Evolutionary conservation across 1,139 yeast species (phyloP).

Genomic region (Pichia sp.): DNA sequence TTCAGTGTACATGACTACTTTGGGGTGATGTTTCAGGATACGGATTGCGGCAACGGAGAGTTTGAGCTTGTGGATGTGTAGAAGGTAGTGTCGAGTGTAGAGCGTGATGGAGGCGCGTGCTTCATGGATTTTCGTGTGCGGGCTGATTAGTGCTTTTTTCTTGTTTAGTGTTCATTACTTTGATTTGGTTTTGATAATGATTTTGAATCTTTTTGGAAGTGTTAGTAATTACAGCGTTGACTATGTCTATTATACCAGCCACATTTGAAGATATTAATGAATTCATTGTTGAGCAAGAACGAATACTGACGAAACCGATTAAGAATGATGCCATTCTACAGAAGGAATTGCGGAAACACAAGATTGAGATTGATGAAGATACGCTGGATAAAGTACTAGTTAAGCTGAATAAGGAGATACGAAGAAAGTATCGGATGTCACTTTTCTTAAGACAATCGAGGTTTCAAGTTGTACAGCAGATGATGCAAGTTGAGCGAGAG

Average conservation of each 20-base stretch:
- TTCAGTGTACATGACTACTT: too few species aligned
- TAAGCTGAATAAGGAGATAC: constrained; percentile 14
- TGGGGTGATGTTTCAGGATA: too few species aligned
- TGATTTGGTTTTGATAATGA: too few species aligned
- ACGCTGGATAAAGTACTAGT: constrained; percentile 15
- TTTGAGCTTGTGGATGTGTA: too few species aligned
- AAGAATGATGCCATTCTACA: constrained; percentile 12
- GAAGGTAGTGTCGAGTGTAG: too few species aligned
- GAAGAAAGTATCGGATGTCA: constrained; percentile 16
- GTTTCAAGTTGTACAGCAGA: constrained; percentile 22
- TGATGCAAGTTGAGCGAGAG: constrained; percentile 19
- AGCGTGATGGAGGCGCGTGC: too few species aligned
- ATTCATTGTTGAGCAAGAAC: constrained; percentile 20
- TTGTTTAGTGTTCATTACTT: too few species aligned
- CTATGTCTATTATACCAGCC: constrained; percentile 10
- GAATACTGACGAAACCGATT: constrained; percentile 15
- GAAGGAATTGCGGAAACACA: constrained; percentile 4
- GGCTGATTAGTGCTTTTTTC: too few species aligned
- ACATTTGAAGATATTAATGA: constrained; percentile 20
- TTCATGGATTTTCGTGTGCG: too few species aligned
- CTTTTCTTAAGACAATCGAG: constrained; percentile 23
- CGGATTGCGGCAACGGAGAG: too few species aligned
- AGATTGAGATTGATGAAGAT: constrained; percentile 8
- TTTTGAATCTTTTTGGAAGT: too few species aligned
- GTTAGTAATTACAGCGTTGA: too few species aligned